Evolutionary conservation across 2,329 filamentous ascomycete species (phyloP).

Genomic region (Colletotrichum simmondsii): DNA sequence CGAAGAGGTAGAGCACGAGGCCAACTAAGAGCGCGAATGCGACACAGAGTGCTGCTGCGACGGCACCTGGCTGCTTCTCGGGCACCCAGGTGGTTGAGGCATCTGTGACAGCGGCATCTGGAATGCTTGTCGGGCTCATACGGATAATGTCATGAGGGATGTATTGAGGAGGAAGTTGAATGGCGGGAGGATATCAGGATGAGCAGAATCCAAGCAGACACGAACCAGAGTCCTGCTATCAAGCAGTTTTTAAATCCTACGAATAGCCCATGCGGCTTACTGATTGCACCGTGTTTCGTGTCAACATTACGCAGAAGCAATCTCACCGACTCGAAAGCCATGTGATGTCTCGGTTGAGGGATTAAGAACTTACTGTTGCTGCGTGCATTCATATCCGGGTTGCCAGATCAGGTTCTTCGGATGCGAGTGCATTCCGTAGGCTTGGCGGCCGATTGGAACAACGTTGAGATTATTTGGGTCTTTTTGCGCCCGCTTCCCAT

Average conservation of each 20-base stretch:
- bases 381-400: background rate
- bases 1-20: conserved; percentile 6
- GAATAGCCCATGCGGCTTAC: background rate
- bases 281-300: background rate
- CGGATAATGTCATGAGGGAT: background rate
- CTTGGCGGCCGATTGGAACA: conserved; percentile 14
- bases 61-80: background rate
- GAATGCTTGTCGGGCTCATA: background rate
- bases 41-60: conserved; percentile 9
- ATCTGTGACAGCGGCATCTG: background rate
- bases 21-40: conserved; percentile 14
- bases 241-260: background rate
- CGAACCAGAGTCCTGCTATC: background rate
- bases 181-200: background rate
- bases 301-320: background rate
- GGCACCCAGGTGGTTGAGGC: background rate
- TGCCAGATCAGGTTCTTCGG: background rate
- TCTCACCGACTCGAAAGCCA: background rate
- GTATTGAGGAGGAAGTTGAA: background rate
- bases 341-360: conserved; percentile 18
- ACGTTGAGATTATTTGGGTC: background rate
- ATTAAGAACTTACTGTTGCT: conserved; percentile 2
- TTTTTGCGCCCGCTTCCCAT: background rate
- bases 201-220: background rate
- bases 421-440: background rate